Evolutionary conservation across 2,329 filamentous ascomycete genomes (phyloP).

Genomic region (Colletotrichum orbiculare): DNA sequence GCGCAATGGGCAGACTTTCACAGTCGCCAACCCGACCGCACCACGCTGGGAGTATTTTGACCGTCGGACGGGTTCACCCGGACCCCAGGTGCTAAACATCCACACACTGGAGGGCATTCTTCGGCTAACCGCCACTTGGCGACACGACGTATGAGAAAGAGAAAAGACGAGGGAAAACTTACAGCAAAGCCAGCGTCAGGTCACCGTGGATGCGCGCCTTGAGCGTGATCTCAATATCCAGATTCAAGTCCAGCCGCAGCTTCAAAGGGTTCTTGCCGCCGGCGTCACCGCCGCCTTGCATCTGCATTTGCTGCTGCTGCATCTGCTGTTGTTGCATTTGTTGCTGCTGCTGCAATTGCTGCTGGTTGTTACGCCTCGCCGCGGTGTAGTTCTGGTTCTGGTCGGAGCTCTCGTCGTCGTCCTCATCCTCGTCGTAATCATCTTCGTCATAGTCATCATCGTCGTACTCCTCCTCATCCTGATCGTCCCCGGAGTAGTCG

Average conservation of each 20-base stretch:
- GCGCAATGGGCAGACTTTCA: slow-evolving; percentile 6
- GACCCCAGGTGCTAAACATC: too few relatives aligned
- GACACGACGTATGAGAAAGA: not conserved
- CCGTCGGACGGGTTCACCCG: too few relatives aligned
- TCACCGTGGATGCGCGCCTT: slow-evolving; percentile 85
- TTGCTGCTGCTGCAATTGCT: slow-evolving; percentile 38
- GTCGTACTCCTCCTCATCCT: slow-evolving; percentile 37
- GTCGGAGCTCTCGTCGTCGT: slow-evolving; percentile 36
- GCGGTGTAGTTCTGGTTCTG: slow-evolving; percentile 33
- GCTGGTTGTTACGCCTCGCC: slow-evolving; percentile 15
- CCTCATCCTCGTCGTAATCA: slow-evolving; percentile 34
- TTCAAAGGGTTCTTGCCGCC: slow-evolving; percentile 40
- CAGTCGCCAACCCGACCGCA: too few relatives aligned
- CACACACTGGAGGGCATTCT: too few relatives aligned
- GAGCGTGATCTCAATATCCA: slow-evolving; percentile 83
- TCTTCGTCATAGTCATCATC: slow-evolving; percentile 35
- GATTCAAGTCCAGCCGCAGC: slow-evolving; percentile 66
- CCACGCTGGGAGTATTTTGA: too few relatives aligned
- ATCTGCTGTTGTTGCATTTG: slow-evolving; percentile 41
- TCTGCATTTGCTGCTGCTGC: slow-evolving; percentile 41
- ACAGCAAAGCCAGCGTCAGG: slow-evolving; percentile 78
- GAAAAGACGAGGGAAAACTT: slow-evolving; percentile 42
- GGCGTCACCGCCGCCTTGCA: slow-evolving; percentile 40
- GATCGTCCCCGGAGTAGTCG: slow-evolving; percentile 28
- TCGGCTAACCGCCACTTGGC: too few relatives aligned